These are phyloP conservation scores for Santalum album DNA, from an alignment of 164 flowering plant genomes.

Conservation along the genomic window DNA sequence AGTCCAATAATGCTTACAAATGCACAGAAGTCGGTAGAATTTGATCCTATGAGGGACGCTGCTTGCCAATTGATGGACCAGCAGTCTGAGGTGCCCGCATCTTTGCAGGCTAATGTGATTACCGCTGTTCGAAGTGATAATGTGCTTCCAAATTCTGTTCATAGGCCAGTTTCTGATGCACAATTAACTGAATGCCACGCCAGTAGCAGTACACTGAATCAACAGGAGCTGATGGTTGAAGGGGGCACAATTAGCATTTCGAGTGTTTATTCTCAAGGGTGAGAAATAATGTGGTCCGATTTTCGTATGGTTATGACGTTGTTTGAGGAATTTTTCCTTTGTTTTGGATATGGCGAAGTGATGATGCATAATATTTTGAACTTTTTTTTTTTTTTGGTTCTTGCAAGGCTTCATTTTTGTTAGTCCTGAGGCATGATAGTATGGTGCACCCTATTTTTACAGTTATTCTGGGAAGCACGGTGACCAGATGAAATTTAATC, in stretches of 20 bases:
- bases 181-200: slow-evolving; percentile 30
- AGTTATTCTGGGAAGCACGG: no score
- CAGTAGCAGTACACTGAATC: slow-evolving; percentile 25
- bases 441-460: no score
- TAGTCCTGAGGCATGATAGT: no score
- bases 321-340: no score
- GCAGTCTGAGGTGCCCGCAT: slow-evolving; percentile 34
- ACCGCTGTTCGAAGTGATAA: slow-evolving; percentile 25
- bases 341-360: no score
- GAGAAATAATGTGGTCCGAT: slow-evolving; percentile 15
- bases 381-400: no score
- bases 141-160: slow-evolving; percentile 34
- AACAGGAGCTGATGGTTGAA: slow-evolving; percentile 56
- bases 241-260: slow-evolving; percentile 86
- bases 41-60: no score
- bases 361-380: no score
- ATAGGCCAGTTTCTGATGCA: slow-evolving; percentile 31
- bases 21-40: slow-evolving; percentile 35
- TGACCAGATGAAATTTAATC: no score
- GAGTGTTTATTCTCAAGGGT: slow-evolving; percentile 82
- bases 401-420: no score
- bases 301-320: background rate
- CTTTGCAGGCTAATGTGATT: slow-evolving; percentile 24
- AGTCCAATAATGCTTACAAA: slow-evolving; percentile 39
- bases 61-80: slow-evolving; percentile 37